phyloP scores from a whole-genome alignment of 257 asterid genomes.

The Lycium ferocissimum region DNA sequence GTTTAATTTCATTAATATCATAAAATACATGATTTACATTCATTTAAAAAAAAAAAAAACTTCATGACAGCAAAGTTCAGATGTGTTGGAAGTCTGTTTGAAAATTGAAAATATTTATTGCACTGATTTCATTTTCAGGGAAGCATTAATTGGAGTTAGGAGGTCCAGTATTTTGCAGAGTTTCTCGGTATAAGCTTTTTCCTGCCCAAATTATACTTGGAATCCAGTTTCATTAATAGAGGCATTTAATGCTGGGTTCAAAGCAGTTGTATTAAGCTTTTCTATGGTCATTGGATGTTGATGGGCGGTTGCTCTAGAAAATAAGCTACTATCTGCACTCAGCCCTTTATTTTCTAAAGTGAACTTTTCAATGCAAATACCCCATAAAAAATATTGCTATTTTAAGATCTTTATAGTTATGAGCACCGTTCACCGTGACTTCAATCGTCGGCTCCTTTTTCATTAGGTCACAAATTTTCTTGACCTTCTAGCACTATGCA shows the following conservation, averaged over 20 bases:
- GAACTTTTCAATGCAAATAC: too few relatives aligned
- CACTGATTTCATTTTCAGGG: background rate
- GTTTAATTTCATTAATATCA: background rate
- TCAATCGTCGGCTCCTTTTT: too few relatives aligned
- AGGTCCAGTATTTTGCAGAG: background rate
- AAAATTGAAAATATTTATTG: background rate
- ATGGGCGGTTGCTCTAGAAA: background rate
- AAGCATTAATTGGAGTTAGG: background rate
- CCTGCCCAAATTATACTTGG: background rate
- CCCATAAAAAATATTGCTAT: too few relatives aligned
- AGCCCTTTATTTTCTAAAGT: too few relatives aligned
- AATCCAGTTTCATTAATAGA: background rate
- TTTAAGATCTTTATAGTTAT: too few relatives aligned
- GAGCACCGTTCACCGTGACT: too few relatives aligned
- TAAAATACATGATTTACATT: background rate
- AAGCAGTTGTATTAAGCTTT: background rate
- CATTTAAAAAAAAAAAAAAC: too few relatives aligned
- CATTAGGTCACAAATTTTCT: too few relatives aligned
- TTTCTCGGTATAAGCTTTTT: background rate
- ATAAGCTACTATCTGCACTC: too few relatives aligned
- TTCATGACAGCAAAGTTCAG: background rate
- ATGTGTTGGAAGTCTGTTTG: conserved; percentile 8
- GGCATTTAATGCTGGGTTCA: background rate
- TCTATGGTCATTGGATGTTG: background rate
- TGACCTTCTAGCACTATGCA: too few relatives aligned